A percentile compares a stretch with the other conserved stretches of the same genome.
Evolutionary conservation across 1,284 basidiomycete genomes (phyloP).

Genomic region (Ustilago shanxiensis): DNA sequence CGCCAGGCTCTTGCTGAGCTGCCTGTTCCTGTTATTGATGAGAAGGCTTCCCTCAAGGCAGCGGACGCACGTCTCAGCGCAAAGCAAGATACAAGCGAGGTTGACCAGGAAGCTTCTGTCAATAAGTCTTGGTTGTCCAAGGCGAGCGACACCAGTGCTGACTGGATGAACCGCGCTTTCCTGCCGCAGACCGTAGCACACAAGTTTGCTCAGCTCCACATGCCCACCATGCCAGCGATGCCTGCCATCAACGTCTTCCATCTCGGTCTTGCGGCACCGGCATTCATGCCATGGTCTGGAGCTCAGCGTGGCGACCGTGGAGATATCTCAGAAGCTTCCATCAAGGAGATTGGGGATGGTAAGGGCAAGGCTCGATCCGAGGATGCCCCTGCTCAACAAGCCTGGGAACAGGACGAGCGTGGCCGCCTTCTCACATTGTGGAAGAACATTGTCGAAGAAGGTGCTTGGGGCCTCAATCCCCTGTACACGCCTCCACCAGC

Average conservation of each 20-base stretch:
- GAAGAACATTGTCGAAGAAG: constrained; percentile 61
- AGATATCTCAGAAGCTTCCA: neutral
- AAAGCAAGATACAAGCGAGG: neutral
- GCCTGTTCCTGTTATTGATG: constrained; percentile 34
- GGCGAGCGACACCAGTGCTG: constrained; percentile 50
- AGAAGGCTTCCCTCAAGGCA: constrained; percentile 38
- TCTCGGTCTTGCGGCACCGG: constrained; percentile 43
- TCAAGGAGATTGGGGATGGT: constrained; percentile 14
- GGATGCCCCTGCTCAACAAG: constrained; percentile 17
- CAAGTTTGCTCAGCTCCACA: constrained; percentile 52
- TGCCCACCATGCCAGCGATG: constrained; percentile 52
- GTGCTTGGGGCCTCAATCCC: constrained; percentile 55
- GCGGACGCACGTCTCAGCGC: constrained; percentile 21
- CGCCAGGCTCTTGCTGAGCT: constrained; percentile 31
- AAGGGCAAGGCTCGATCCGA: constrained; percentile 36
- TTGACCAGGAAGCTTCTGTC: constrained; percentile 11
- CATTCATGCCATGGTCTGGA: constrained; percentile 52
- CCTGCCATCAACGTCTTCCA: constrained; percentile 62
- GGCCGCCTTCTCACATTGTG: constrained; percentile 49
- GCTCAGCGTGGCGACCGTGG: constrained; percentile 22
- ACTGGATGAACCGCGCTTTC: constrained; percentile 53
- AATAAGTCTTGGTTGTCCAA: constrained; percentile 53
- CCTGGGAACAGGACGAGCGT: constrained; percentile 51
- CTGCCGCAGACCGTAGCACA: constrained; percentile 48
- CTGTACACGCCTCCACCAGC: constrained; percentile 57